Conservation (phyloP, 805 yeast species). For the Spathaspora arborariae region DNA sequence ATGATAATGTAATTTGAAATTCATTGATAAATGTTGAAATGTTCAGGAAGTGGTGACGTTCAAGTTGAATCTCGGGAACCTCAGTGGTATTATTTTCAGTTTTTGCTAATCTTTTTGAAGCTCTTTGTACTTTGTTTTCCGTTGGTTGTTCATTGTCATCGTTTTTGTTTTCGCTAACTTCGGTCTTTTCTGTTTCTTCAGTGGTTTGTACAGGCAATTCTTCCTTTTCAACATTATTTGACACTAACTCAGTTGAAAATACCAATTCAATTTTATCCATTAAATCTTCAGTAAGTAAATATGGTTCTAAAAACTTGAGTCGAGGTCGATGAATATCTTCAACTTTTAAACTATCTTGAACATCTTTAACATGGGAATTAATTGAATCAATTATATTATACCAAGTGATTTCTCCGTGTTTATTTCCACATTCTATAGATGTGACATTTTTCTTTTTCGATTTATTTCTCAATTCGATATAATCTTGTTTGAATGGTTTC, state of each 20-base stretch:
- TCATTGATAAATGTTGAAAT: conserved; percentile 14
- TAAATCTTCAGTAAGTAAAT: conserved; percentile 45
- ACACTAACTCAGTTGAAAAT: conserved; percentile 12
- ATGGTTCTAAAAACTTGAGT: conserved; percentile 47
- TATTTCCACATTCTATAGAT: conserved; percentile 6
- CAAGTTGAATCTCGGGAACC: conserved; percentile 20
- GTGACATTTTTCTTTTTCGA: conserved; percentile 9
- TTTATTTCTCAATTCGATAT: conserved; percentile 18
- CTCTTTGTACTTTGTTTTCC: conserved; percentile 32
- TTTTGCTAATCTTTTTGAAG: conserved; percentile 30
- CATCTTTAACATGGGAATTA: conserved; percentile 28
- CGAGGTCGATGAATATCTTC: conserved; percentile 38
- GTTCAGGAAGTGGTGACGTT: conserved; percentile 20
- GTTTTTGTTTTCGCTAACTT: conserved; percentile 2
- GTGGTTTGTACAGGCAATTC: conserved; percentile 17
- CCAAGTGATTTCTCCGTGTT: conserved; percentile 17
- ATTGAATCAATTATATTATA: conserved; percentile 25
- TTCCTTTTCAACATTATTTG: conserved; percentile 3
- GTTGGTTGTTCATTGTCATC: conserved; percentile 14
- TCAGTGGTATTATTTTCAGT: conserved; percentile 14
- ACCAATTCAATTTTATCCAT: conserved; percentile 38
- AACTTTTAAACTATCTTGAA: conserved; percentile 30
- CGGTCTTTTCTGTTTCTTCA: conserved; percentile 13
- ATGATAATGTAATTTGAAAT: conserved; percentile 11
- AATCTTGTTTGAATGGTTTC: conserved; percentile 25